phyloP scores from a whole-genome alignment of 1,139 yeast species.

The Candida tropicalis region DNA sequence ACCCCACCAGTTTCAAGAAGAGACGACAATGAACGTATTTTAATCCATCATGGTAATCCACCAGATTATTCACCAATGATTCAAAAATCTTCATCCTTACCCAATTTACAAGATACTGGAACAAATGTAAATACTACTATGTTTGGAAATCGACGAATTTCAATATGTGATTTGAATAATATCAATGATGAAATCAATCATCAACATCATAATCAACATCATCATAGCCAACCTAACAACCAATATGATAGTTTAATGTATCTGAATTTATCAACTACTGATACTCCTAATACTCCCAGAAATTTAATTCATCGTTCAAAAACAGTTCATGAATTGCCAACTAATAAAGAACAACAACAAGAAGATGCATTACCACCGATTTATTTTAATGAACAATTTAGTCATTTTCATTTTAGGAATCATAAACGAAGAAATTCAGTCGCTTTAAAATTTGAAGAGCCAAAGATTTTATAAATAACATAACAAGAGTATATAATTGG shows the following conservation, averaged over 20 bases:
- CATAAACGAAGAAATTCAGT: constrained; percentile 9
- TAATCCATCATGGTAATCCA: too few relatives aligned
- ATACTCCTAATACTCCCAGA: constrained; percentile 3
- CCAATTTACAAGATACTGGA: constrained; percentile 15
- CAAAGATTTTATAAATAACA: constrained; percentile 3
- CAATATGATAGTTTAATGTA: too few relatives aligned
- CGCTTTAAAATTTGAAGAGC: constrained; percentile 8
- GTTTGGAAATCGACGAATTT: constrained; percentile 17
- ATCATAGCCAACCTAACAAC: too few relatives aligned
- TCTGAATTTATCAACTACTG: constrained; percentile 10
- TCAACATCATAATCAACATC: too few relatives aligned
- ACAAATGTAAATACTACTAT: constrained; percentile 11
- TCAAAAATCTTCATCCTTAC: constrained; percentile 13
- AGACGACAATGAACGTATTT: background rate
- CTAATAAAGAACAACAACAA: background rate
- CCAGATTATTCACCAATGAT: constrained; percentile 1
- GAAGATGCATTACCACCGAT: background rate
- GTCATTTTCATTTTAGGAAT: constrained; percentile 8
- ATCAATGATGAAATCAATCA: constrained; percentile 17
- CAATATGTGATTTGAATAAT: constrained; percentile 29
- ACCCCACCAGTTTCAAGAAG: constrained; percentile 4
- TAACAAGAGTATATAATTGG: background rate
- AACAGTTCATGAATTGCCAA: background rate
- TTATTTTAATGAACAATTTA: constrained; percentile 6
- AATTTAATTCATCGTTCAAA: constrained; percentile 3